phyloP scores from a whole-genome alignment of 2,329 filamentous ascomycete species.

The Penicillium sp. region DNA sequence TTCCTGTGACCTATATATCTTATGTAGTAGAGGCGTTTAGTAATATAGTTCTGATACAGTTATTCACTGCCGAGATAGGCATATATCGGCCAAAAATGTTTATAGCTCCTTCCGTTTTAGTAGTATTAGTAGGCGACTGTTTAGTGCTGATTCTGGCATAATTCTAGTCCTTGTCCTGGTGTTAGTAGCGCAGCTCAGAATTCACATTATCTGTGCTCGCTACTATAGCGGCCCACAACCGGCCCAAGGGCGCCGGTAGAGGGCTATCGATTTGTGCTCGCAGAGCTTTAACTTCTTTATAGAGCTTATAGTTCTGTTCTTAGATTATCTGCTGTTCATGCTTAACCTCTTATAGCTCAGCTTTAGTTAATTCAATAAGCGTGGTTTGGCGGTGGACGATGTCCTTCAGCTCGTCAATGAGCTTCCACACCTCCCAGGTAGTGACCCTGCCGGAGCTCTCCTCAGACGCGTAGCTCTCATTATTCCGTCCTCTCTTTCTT shows the following conservation, averaged over 20 bases:
- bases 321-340: slow-evolving; percentile 15
- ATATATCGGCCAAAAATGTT: too few species aligned
- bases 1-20: slow-evolving; percentile 23
- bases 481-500: not conserved
- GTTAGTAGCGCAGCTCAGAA: too few species aligned
- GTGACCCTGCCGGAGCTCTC: slow-evolving; percentile 7
- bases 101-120: too few species aligned
- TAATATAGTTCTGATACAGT: too few species aligned
- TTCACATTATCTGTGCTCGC: slow-evolving; percentile 1
- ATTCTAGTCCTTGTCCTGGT: slow-evolving; percentile 16
- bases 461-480: not conserved
- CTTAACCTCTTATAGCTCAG: slow-evolving; percentile 15
- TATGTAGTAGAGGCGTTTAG: too few species aligned
- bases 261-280: not conserved
- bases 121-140: not conserved
- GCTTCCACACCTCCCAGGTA: slow-evolving; percentile 13
- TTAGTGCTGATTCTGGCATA: slow-evolving; percentile 22
- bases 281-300: not conserved
- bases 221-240: slow-evolving; percentile 1
- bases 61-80: too few species aligned
- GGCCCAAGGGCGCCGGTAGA: not conserved
- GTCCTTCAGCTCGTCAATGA: slow-evolving; percentile 12
- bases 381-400: slow-evolving; percentile 10
- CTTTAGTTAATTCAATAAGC: slow-evolving; percentile 9
- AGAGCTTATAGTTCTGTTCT: slow-evolving; percentile 16